Evolutionary conservation across 345 rosid genomes (phyloP), one percentile per base, ranked within the genome.

Genomic region (Moringa oleifera): DNA sequence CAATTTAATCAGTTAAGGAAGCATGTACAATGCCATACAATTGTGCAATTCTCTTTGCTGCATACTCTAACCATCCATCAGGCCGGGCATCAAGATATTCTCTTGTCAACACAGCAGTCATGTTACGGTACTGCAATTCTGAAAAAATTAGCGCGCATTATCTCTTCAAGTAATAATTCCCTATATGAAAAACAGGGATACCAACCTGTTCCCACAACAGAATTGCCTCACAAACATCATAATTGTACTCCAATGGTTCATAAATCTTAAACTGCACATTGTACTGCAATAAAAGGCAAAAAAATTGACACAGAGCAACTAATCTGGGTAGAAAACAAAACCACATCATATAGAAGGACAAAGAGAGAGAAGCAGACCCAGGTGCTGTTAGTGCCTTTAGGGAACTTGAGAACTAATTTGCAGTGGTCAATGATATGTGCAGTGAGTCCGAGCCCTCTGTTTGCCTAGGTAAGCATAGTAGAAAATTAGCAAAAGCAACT

Each of bases 171-270:
- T 31, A n/a, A 61, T 47, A 24, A 45, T 50, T 56, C 31, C 18
- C 28, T 22, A 19, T 18, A 4, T 25, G 28, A 57, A 36, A 51
- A 54, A 57, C 46, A 57, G 57, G 57, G 60, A 60, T 19, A 75
- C 79, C 21, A 75, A 94, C 99, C 97, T 88, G 99, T 76, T 94
- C 99, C 99, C 97, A 94, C 64, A 94, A 52, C 24, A 94, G 79
- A 68, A 94, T 74, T 57, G 96, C 86, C 67, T 88, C 97, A 53
- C 97, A 94, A 28, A 94, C 68, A 81, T 94, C 92, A 69, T 85
- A 94, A 47, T 72, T 80, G 72, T 86, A 94, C 82, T 90, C 97
- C 89, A 94, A 59, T 18, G 97, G 90, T 63, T 94, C 99, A 66
- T 67, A 90, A 53, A 81, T 55, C 67, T 94, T 94, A 28, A 94